Evolutionary conservation across 2,329 filamentous ascomycete genomes (phyloP), one percentile per base, ranked within the genome.

Genomic region (Neonectria coccinea): DNA sequence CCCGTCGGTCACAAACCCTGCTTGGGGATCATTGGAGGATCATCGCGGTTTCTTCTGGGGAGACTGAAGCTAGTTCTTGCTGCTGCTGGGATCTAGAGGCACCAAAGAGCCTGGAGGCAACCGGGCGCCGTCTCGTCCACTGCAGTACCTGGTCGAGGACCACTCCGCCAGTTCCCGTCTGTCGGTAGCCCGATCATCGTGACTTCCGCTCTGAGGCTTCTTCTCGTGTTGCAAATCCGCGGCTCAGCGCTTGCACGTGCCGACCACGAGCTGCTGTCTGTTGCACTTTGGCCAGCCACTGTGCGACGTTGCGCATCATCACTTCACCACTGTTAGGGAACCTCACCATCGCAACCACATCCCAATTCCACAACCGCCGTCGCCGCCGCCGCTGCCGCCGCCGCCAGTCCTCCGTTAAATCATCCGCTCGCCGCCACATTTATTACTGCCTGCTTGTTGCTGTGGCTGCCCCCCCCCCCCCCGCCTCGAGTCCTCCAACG

Each of bases 11-110:
- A 36, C 29, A 60, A 54, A 48, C 54, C 57, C 48, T 51, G 48
- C 27, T n/a, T 18, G 10, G n/a, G n/a, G 39, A 54, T 61, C 53
- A 48, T 58, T 65, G 61, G 57, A 47, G 50, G 62, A 61, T 64
- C 56, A 42, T 55, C 61, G 33, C 42, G 18, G 51, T 59, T 58
- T 8, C 25, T 54, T 25, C 50, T 25, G 57, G 51, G 50, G 57
- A 45, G 56, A 45, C 56, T 51, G 33, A 55, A 39, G 47, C 62
- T 56, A 56, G 47, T 29, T 31, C n/a, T 42, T 42, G 45, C 36
- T 33, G 25, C 36, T 50, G 31, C 56, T 59, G 44, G 56, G 51
- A 56, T 36, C 41, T 55, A 47, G 53, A 56, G 45, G 25, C 16
- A 42, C 50, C 33, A 22, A 31, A 31, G 7, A 54, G 48, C n/a